Conservation (phyloP, 192 early-diverging fungal species). For the Umbelopsis vinacea region DNA sequence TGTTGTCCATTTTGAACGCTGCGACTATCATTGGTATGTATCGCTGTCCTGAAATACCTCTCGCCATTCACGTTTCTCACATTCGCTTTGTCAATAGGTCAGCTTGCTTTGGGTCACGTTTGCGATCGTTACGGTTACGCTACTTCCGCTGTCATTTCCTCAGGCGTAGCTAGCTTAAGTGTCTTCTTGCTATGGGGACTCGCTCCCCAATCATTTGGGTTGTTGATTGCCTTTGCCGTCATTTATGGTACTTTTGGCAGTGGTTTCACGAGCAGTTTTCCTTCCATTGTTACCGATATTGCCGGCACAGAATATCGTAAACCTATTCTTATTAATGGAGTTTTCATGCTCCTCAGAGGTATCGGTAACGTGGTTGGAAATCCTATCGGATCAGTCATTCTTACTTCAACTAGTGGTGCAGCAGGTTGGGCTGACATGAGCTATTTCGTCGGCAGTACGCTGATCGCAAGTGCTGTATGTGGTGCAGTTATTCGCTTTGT, state of each 20-base stretch:
- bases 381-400: conserved; percentile 24
- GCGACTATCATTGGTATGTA: conserved; percentile 17
- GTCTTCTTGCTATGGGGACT: conserved; percentile 25
- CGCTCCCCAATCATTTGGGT: background rate
- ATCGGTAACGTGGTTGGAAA: conserved; percentile 27
- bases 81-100: background rate
- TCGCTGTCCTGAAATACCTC: background rate
- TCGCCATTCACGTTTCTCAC: background rate
- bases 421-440: conserved; percentile 21
- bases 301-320: conserved; percentile 16
- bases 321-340: conserved; percentile 12
- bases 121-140: conserved; percentile 24
- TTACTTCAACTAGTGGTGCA: conserved; percentile 8
- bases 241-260: conserved; percentile 12
- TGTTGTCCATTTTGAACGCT: conserved; percentile 24
- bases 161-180: conserved; percentile 5
- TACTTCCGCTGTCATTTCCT: conserved; percentile 13
- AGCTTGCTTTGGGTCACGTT: conserved; percentile 15
- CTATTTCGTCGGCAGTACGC: conserved; percentile 25
- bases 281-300: conserved; percentile 24
- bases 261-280: conserved; percentile 23
- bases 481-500: conserved; percentile 11
- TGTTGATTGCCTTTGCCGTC: conserved; percentile 21
- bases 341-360: conserved; percentile 22
- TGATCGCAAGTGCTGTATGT: conserved; percentile 12